Evolutionary conservation across 2,329 filamentous ascomycete genomes (phyloP), one percentile per base, ranked within the genome.

Genomic region (Cercospora sojina): DNA sequence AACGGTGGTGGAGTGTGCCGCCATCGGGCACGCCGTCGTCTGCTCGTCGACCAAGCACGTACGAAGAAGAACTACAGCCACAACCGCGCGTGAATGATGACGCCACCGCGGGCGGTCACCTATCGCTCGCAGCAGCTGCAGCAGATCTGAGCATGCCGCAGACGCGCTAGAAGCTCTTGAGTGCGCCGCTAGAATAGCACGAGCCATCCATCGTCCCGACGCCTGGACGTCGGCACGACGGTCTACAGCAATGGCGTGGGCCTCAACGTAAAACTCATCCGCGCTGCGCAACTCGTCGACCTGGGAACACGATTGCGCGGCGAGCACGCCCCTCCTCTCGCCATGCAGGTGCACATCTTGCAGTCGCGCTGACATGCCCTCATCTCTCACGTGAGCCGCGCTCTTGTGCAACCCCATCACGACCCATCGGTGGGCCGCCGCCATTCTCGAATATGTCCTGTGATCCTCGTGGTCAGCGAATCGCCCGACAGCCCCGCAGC

Each of bases 371-470:
- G 35, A 41, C 35, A 41, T 41, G 35, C 16, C 1, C 35, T 41
- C 35, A 49, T 49, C 43, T 27, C 25, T 59, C 56, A 25, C 38
- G 51, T 35, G 29, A 57, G 56, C 59, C 62, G 60, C 51, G 56
- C 35, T 25, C 35, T 41, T 20, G 23, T 23, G 58, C 29, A 65
- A 59, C 53, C 47, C 56, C 60, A 57, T 53, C 27, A 63, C 32
- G 51, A 18, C 57, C 43, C 51, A 27, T 65, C 63, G 27, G 80
- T 82, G 5, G 90, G 90, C 68, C 90, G 85, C 71, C 88, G 85
- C 90, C 90, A 93, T 32, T 90, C 91, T 67, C 88, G 86, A 69
- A 93, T 86, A 77, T 93, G 90, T 41, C 90, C 90, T 92, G 77
- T 70, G 63, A 71, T 29, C 38, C 47, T 55, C 43, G 55, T 61